These are phyloP conservation scores for Magnaporthales sp. DNA, from an alignment of 2,329 filamentous ascomycete species.

Conservation along the genomic window DNA sequence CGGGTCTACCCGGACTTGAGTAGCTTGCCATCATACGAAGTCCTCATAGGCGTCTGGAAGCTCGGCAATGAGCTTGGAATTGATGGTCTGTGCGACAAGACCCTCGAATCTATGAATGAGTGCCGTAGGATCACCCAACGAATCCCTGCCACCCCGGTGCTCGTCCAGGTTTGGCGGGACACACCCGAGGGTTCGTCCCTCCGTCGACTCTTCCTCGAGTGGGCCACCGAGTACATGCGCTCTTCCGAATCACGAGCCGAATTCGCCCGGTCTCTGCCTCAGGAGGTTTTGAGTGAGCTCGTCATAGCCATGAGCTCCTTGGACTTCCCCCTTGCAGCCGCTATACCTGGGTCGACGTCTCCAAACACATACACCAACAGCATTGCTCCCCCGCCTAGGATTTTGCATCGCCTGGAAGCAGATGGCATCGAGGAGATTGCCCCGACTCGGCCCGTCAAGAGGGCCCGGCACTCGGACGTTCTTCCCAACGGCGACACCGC, in stretches of 20 bases:
- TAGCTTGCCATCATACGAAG: slow-evolving; percentile 41
- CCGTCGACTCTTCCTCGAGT: slow-evolving; percentile 47
- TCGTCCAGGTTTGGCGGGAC: slow-evolving; percentile 54
- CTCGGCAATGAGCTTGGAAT: slow-evolving; percentile 42
- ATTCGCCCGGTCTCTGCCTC: slow-evolving; percentile 52
- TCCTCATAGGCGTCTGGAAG: slow-evolving; percentile 48
- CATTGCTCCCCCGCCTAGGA: slow-evolving; percentile 22
- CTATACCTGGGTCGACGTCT: neutral
- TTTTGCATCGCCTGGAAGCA: slow-evolving; percentile 39
- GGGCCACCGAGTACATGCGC: slow-evolving; percentile 56
- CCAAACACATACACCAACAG: slow-evolving; percentile 7
- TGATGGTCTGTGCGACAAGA: slow-evolving; percentile 45
- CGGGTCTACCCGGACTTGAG: slow-evolving; percentile 32
- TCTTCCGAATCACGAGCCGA: slow-evolving; percentile 45
- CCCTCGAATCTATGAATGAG: slow-evolving; percentile 49
- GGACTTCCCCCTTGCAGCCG: slow-evolving; percentile 24
- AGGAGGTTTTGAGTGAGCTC: slow-evolving; percentile 54
- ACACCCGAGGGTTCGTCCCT: slow-evolving; percentile 53
- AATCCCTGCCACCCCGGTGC: slow-evolving; percentile 49
- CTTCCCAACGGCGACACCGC: slow-evolving; percentile 13
- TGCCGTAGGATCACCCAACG: slow-evolving; percentile 40
- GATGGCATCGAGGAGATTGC: slow-evolving; percentile 30
- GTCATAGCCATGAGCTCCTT: slow-evolving; percentile 53
- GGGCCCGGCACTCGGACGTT: slow-evolving; percentile 31
- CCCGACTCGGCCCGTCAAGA: slow-evolving; percentile 20